phyloP scores from a whole-genome alignment of 2,329 filamentous ascomycete species.

The Aureobasidium leucospermi region DNA sequence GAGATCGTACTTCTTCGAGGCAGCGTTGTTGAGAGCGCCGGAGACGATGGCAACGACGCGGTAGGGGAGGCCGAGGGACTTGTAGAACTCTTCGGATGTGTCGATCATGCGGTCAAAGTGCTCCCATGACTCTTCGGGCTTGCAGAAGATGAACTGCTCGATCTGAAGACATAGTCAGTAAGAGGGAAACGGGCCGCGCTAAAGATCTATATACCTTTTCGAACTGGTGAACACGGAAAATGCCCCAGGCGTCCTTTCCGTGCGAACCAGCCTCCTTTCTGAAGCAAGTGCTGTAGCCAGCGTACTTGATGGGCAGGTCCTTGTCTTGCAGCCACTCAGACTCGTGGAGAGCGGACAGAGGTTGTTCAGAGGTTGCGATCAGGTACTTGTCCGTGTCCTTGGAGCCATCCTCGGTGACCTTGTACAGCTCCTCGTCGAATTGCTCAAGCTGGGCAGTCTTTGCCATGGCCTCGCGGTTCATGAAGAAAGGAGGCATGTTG shows the following conservation, averaged over 20 bases:
- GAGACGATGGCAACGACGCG: slow-evolving; percentile 90
- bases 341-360: slow-evolving; percentile 77
- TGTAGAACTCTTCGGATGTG: slow-evolving; percentile 89
- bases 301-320: slow-evolving; percentile 80
- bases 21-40: slow-evolving; percentile 86
- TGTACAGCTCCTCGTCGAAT: slow-evolving; percentile 97
- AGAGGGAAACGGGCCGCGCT: background rate
- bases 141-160: slow-evolving; percentile 72
- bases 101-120: slow-evolving; percentile 89
- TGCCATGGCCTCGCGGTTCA: slow-evolving; percentile 91
- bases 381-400: slow-evolving; percentile 74
- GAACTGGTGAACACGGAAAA: slow-evolving; percentile 97
- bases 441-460: slow-evolving; percentile 96
- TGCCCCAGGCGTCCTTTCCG: slow-evolving; percentile 91
- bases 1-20: slow-evolving; percentile 88
- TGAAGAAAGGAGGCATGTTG: slow-evolving; percentile 79
- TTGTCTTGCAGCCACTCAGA: slow-evolving; percentile 84
- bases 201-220: slow-evolving; percentile 60
- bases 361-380: slow-evolving; percentile 86
- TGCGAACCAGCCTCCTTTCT: slow-evolving; percentile 90
- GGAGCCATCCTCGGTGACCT: slow-evolving; percentile 77
- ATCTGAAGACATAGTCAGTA: slow-evolving; percentile 31
- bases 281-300: slow-evolving; percentile 92
- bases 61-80: slow-evolving; percentile 82
- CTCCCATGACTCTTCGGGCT: slow-evolving; percentile 87